A percentile compares a stretch with the other conserved stretches of the same genome.
These are phyloP conservation scores for Dryas alaskensis DNA, from an alignment of 306 rosid genomes.

Conservation along the genomic window DNA sequence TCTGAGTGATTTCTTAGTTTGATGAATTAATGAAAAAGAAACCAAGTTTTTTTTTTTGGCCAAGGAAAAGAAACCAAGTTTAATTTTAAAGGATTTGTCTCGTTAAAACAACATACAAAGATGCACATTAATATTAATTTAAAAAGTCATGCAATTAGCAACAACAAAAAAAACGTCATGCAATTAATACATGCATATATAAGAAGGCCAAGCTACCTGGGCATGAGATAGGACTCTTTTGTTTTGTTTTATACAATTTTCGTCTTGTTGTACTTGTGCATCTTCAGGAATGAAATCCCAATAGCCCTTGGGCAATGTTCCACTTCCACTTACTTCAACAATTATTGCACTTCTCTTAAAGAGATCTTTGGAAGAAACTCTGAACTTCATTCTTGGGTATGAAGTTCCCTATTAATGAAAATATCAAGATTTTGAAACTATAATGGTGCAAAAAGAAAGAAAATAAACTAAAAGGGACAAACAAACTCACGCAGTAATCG, in stretches of 20 bases:
- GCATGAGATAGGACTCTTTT: conserved; percentile 70
- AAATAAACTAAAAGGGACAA: conserved; percentile 11
- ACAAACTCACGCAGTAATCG: conserved; percentile 83
- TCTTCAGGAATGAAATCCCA: conserved; percentile 80
- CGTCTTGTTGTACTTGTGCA: conserved; percentile 61
- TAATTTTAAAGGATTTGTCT: background rate
- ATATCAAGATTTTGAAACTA: conserved; percentile 26
- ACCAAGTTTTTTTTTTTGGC: background rate
- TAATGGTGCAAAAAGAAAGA: conserved; percentile 6
- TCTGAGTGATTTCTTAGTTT: background rate
- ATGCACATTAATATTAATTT: conserved; percentile 11
- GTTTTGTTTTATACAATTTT: conserved; percentile 37
- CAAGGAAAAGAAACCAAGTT: background rate
- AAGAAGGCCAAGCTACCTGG: conserved; percentile 55
- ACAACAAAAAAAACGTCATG: background rate
- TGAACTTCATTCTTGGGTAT: conserved; percentile 72
- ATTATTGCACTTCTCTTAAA: conserved; percentile 62
- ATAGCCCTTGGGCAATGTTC: conserved; percentile 57
- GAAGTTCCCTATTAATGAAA: conserved; percentile 52
- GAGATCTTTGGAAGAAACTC: conserved; percentile 64
- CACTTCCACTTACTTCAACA: conserved; percentile 60
- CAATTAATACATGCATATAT: conserved; percentile 2
- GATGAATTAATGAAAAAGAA: background rate
- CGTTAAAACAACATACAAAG: background rate
- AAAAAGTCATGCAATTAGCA: conserved; percentile 8